These are phyloP conservation scores for Trichoderma reesei DNA, from an alignment of 495 filamentous ascomycete species.

Conservation along the genomic window DNA sequence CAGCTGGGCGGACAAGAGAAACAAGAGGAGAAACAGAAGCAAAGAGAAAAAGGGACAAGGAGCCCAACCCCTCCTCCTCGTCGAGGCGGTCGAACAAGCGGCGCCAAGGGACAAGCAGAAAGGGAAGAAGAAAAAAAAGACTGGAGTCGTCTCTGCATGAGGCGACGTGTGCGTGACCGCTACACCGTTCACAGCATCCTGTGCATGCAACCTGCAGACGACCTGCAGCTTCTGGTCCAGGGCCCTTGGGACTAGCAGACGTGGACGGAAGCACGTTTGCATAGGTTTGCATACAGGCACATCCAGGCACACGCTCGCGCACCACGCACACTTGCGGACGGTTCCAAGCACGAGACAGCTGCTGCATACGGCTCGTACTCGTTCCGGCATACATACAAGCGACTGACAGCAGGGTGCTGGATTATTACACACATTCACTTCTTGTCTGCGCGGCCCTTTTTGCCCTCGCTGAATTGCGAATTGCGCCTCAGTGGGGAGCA, in stretches of 20 bases:
- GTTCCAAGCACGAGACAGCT: no score
- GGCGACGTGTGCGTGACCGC: slow-evolving; percentile 1
- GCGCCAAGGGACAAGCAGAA: neutral
- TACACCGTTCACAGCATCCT: slow-evolving; percentile 5
- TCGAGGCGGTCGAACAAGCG: neutral
- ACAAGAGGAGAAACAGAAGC: no score
- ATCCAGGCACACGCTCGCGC: neutral
- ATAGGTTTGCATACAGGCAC: neutral
- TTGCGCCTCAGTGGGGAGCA: neutral
- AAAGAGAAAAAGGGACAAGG: no score
- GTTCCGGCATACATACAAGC: no score
- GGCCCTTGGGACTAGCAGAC: no score
- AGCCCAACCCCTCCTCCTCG: neutral
- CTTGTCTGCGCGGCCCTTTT: neutral
- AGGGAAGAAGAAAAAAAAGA: neutral
- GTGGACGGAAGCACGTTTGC: neutral
- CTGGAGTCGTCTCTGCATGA: neutral
- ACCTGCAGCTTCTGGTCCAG: neutral
- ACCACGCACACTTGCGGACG: no score
- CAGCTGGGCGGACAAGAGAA: neutral
- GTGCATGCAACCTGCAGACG: neutral
- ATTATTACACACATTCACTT: neutral
- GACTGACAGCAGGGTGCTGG: no score
- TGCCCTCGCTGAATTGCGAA: neutral
- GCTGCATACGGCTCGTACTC: no score